These are phyloP conservation scores for Articulospora tetracladia DNA, from an alignment of 495 filamentous ascomycete species.

Conservation along the genomic window DNA sequence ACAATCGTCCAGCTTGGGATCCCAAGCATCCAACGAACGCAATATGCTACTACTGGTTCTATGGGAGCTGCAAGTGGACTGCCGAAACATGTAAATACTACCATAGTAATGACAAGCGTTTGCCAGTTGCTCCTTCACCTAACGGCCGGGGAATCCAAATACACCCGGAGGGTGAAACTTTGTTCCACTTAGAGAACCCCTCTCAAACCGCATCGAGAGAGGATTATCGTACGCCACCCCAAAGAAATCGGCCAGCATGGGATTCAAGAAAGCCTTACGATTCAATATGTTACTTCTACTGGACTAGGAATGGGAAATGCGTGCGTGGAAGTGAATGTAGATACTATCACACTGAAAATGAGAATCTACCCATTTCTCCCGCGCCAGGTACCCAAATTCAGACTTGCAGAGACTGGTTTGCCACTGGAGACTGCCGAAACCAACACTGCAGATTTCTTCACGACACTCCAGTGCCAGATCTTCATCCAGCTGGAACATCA, in stretches of 20 bases:
- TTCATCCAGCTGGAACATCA: neutral
- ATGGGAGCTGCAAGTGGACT: neutral
- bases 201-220: neutral
- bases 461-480: neutral
- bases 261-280: neutral
- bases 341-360: constrained; percentile 3
- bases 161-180: no score
- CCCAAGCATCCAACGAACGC: constrained; percentile 7
- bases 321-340: neutral
- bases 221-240: neutral
- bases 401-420: neutral
- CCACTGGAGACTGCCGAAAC: neutral
- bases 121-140: constrained; percentile 13
- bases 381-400: neutral
- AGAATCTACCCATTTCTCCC: neutral
- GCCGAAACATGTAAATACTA: constrained; percentile 1
- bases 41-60: constrained; percentile 13
- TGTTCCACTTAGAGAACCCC: no score
- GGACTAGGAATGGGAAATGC: neutral
- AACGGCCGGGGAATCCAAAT: neutral
- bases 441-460: neutral
- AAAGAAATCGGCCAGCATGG: neutral
- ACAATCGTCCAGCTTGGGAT: constrained; percentile 5
- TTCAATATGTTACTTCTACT: constrained; percentile 1
- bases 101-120: constrained; percentile 1